Base-by-base conservation (phyloP, 2,329 filamentous ascomycete genomes). In the Drechslerella coelobrocha region DNA sequence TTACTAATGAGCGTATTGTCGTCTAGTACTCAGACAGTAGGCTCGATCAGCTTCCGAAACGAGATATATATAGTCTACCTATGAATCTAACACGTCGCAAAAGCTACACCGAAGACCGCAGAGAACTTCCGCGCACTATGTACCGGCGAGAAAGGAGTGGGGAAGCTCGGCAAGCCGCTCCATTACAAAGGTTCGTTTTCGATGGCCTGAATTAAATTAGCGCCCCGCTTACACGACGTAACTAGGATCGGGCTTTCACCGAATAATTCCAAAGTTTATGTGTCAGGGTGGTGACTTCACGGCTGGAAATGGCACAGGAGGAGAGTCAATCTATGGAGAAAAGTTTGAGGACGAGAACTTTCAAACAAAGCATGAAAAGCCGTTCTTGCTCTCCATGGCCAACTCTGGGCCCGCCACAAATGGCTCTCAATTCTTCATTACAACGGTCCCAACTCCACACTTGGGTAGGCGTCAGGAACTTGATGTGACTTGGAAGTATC, bases 221-320 rank as follows among this genome's bases (percentile, higher is more conserved):
- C 1, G 14, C 4, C 19, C 89, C 88, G 76, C 88, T 87, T 66
- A 91, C 90, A 1, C 97, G 97, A 79, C 97, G 5, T 17, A 97
- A 82, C 97, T 97, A 82, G 91, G 91, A 79, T 93, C 93, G 27
- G 93, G 96, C 75, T 99, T 99, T 83, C 94, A 99, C 79, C 89
- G 94, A 31, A 89, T 99, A 5, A 99, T 99, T 75, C 87, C 90
- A 72, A 97, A 97, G 77, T 99, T 99, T 81, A 99, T 99, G 95
- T 96, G 99, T 72, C 91, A 92, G 77, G 78, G 82, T 84, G 62
- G 92, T 92, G 56, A 92, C 96, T 77, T 91, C 91, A 0, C 80
- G 93, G 72, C 59, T 0, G 92, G 92, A 7, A 91, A 96, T 76
- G 92, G 92, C 2, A 96, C 92, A 0, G 92, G 92, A 51, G 92